Conservation (phyloP, 2,329 filamentous ascomycete genomes). For the Stromatinia cepivora region DNA sequence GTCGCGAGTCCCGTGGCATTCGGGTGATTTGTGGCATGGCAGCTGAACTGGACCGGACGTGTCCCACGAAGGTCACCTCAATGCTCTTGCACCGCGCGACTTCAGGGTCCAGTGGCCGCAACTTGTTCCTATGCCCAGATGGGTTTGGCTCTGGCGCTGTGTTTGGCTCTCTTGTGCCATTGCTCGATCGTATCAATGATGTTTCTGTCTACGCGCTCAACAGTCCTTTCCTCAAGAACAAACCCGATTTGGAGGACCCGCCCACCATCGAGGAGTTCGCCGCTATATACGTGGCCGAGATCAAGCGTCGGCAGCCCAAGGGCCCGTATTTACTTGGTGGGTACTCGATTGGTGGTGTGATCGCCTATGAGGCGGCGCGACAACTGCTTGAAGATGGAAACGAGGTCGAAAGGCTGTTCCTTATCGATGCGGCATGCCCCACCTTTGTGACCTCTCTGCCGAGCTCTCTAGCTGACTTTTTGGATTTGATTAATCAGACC, state of each 20-base stretch:
- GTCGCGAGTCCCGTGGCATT: conserved; percentile 20
- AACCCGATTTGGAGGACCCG: conserved; percentile 55
- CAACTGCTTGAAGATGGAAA: conserved; percentile 60
- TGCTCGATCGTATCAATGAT: not conserved
- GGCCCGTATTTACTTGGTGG: conserved; percentile 69
- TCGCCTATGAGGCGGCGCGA: conserved; percentile 65
- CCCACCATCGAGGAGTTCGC: conserved; percentile 66
- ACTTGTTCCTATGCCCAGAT: not conserved
- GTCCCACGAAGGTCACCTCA: not conserved
- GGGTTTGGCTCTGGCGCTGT: not conserved
- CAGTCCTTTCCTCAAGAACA: conserved; percentile 69
- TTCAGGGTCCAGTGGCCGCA: not conserved
- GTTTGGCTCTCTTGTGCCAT: not conserved
- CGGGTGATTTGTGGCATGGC: conserved; percentile 13
- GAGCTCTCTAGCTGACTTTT: conserved; percentile 53
- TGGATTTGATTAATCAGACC: conserved; percentile 68
- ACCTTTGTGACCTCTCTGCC: conserved; percentile 67
- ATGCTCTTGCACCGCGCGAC: not conserved
- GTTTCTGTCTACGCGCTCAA: conserved; percentile 61
- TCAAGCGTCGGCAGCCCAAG: conserved; percentile 66
- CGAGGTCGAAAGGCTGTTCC: conserved; percentile 57
- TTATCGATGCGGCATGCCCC: conserved; percentile 67
- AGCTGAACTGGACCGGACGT: not conserved
- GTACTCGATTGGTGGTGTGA: conserved; percentile 74
- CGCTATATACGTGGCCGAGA: conserved; percentile 65